These are phyloP conservation scores for Cyclocybe aegerita DNA, from an alignment of 768 basidiomycete species.

Conservation along the genomic window DNA sequence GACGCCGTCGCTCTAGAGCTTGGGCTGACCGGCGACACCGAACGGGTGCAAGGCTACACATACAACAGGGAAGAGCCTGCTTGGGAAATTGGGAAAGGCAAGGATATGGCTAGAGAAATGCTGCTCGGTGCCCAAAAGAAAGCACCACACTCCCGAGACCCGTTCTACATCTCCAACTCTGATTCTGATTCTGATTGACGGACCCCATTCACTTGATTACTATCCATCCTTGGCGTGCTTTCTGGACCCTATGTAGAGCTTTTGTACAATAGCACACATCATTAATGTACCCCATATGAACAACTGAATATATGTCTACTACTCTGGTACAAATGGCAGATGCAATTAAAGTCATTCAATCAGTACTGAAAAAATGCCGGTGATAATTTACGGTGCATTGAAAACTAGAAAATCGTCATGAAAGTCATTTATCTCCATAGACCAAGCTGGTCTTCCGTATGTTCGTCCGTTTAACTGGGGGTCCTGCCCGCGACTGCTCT, in stretches of 20 bases:
- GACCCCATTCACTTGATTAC: neutral
- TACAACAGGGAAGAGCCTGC: slow-evolving; percentile 33
- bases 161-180: slow-evolving; percentile 18
- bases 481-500: slow-evolving; percentile 34
- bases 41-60: slow-evolving; percentile 40
- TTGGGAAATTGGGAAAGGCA: slow-evolving; percentile 55
- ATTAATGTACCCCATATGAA: slow-evolving; percentile 1
- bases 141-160: slow-evolving; percentile 6
- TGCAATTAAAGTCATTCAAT: too few relatives aligned
- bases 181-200: slow-evolving; percentile 25
- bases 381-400: neutral
- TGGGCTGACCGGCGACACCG: slow-evolving; percentile 49
- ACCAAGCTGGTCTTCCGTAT: slow-evolving; percentile 40
- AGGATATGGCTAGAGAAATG: slow-evolving; percentile 47
- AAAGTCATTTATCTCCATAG: slow-evolving; percentile 20
- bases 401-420: neutral
- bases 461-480: slow-evolving; percentile 34
- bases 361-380: too few relatives aligned
- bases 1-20: slow-evolving; percentile 59
- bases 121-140: slow-evolving; percentile 21
- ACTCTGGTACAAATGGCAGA: too few relatives aligned
- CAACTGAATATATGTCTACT: too few relatives aligned
- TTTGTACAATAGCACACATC: slow-evolving; percentile 5
- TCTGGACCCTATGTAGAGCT: too few relatives aligned
- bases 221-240: neutral